phyloP scores from a whole-genome alignment of 2,329 filamentous ascomycete species.

The Chaetomiaceae sp. region DNA sequence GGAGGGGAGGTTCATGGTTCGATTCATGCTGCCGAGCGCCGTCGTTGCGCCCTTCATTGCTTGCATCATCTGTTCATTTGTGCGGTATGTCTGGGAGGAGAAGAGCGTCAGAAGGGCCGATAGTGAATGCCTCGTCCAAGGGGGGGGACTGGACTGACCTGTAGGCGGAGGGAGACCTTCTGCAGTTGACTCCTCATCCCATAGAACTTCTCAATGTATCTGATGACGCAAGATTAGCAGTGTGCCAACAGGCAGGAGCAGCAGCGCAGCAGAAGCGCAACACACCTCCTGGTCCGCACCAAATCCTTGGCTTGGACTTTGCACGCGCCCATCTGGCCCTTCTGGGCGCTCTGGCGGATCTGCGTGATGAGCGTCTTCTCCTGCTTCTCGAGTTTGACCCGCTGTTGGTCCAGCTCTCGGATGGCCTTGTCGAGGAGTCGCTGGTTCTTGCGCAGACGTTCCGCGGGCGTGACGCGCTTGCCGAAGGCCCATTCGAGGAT shows the following conservation, averaged over 20 bases:
- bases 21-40: constrained; percentile 93
- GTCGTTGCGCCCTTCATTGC: constrained; percentile 97
- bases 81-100: constrained; percentile 73
- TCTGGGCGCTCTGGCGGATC: constrained; percentile 98
- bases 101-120: not conserved
- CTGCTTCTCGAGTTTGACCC: constrained; percentile 94
- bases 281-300: constrained; percentile 76
- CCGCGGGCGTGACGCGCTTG: constrained; percentile 96
- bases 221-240: constrained; percentile 30
- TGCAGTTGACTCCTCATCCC: constrained; percentile 96
- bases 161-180: constrained; percentile 89
- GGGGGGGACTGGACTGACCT: constrained; percentile 51
- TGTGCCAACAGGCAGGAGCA: not conserved
- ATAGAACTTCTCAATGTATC: constrained; percentile 98
- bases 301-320: constrained; percentile 98
- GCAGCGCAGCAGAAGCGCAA: not conserved
- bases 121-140: not conserved
- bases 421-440: constrained; percentile 96
- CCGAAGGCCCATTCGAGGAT: constrained; percentile 99
- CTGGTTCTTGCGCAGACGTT: constrained; percentile 89
- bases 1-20: constrained; percentile 93
- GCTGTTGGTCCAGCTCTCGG: constrained; percentile 88
- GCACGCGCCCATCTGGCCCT: constrained; percentile 95
- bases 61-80: constrained; percentile 99
- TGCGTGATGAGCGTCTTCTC: constrained; percentile 95